A percentile compares a stretch with the other conserved stretches of the same genome.
These are phyloP conservation scores for Papiliotrema nemorosa DNA, from an alignment of 1,284 basidiomycete species.

Conservation along the genomic window DNA sequence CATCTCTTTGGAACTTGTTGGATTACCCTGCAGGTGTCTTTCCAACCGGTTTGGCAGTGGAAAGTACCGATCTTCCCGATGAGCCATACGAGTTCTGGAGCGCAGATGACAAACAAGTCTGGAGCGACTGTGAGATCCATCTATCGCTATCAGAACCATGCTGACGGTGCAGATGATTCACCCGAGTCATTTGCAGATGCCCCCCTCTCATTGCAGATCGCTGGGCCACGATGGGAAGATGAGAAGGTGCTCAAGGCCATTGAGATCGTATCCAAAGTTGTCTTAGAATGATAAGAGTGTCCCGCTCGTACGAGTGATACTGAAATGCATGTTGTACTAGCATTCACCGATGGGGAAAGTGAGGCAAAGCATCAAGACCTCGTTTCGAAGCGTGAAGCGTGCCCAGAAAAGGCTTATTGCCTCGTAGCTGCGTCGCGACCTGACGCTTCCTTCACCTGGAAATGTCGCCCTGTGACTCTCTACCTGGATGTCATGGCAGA, in stretches of 20 bases:
- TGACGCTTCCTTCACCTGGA: no score
- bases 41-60: constrained; percentile 56
- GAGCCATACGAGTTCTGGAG: constrained; percentile 14
- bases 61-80: constrained; percentile 26
- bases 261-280: no score
- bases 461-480: no score
- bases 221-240: constrained; percentile 20
- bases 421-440: no score
- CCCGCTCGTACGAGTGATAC: no score
- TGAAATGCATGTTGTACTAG: no score
- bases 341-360: no score
- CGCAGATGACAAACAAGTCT: constrained; percentile 25
- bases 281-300: no score
- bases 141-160: background rate
- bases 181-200: constrained; percentile 13
- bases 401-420: no score
- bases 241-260: constrained; percentile 23
- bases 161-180: constrained; percentile 2
- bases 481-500: no score
- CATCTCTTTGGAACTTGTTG: constrained; percentile 62
- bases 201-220: constrained; percentile 21
- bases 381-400: no score
- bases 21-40: constrained; percentile 65
- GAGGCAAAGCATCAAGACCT: no score
- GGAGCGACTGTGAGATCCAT: constrained; percentile 16